Evolutionary conservation across 2,329 filamentous ascomycete species (phyloP), one percentile per base, ranked within the genome.

Genomic region (Ilyonectria sp.): DNA sequence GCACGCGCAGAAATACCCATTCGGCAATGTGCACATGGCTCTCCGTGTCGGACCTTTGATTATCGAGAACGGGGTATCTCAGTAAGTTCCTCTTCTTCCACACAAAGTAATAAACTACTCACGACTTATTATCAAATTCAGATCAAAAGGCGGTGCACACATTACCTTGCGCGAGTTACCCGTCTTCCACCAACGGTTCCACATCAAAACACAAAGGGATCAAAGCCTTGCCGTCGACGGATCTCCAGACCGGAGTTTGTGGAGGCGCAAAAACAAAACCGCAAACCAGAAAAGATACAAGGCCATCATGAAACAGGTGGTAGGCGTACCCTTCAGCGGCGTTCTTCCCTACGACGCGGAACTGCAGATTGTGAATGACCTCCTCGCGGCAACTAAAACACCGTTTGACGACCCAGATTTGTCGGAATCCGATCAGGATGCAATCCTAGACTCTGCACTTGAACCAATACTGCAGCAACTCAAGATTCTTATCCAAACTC

Each of bases 1-100:
- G 17, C 40, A 43, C n/a, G 40, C 40, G 40, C 40, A 73, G 26
- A 75, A 77, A 49, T 76, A 82, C 67, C 82, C 81, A 0, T 82
- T 78, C 60, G 79, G 78, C 2, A 80, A 82, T 59, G 78, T 82
- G 3, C 82, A 82, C 49, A 82, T 83, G 80, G 79, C 78, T 10
- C 72, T 84, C 7, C 76, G 81, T 0, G 61, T 84, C 33, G 82
- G 82, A 0, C 81, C 82, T 5, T 44, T 84, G 26, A 64, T 83
- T 3, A 79, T 84, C 43, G 80, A 83, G 70, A 43, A 43, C 15
- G 40, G 40, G 5, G 40, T 43, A 8, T n/a, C 40, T 1, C 40
- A 43, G 40, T 43, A 8, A 43, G 40, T 43, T 43, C 6, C 8
- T n/a, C 2, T n/a, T 7, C 2, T 8, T 43, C 15, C 40, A 13